Percentiles rank a stretch among this genome's conserved stretches.
Conservation (phyloP, 768 basidiomycete species). For the Hypsizygus marmoreus region DNA sequence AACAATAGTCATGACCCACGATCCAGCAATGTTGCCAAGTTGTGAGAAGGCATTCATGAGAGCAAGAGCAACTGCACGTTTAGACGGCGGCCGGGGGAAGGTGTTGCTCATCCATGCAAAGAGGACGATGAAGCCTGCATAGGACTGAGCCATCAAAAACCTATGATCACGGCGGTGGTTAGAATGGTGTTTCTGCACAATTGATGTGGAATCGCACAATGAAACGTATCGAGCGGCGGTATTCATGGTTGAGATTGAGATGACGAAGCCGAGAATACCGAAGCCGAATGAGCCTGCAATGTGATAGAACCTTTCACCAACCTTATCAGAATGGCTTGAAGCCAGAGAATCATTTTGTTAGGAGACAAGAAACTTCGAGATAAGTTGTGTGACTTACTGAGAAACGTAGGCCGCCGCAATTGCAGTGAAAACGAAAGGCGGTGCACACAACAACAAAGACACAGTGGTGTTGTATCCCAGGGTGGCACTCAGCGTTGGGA, state of each 20-base stretch:
- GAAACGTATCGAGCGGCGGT: conserved; percentile 63
- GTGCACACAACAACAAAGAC: conserved; percentile 56
- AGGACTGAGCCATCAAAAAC: conserved; percentile 77
- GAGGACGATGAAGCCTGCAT: conserved; percentile 71
- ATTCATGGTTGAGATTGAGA: conserved; percentile 67
- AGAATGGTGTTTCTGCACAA: not conserved
- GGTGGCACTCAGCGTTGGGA: conserved; percentile 71
- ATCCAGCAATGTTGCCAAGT: conserved; percentile 82
- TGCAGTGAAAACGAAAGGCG: conserved; percentile 68
- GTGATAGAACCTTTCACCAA: conserved; percentile 73
- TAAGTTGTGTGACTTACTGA: conserved; percentile 33
- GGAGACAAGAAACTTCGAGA: no score
- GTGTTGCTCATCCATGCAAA: conserved; percentile 53
- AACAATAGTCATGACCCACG: conserved; percentile 47
- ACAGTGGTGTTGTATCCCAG: conserved; percentile 66
- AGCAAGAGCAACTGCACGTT: conserved; percentile 86
- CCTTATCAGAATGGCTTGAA: conserved; percentile 69
- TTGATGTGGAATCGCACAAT: conserved; percentile 40
- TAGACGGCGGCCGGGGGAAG: conserved; percentile 70
- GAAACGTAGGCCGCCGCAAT: conserved; percentile 54
- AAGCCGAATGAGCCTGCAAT: conserved; percentile 51
- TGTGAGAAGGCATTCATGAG: conserved; percentile 81
- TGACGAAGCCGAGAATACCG: conserved; percentile 69
- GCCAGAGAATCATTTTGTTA: no score
- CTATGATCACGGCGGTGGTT: conserved; percentile 32